Base-by-base conservation (phyloP, 2,329 filamentous ascomycete species). In the Salinomyces thailandicus region DNA sequence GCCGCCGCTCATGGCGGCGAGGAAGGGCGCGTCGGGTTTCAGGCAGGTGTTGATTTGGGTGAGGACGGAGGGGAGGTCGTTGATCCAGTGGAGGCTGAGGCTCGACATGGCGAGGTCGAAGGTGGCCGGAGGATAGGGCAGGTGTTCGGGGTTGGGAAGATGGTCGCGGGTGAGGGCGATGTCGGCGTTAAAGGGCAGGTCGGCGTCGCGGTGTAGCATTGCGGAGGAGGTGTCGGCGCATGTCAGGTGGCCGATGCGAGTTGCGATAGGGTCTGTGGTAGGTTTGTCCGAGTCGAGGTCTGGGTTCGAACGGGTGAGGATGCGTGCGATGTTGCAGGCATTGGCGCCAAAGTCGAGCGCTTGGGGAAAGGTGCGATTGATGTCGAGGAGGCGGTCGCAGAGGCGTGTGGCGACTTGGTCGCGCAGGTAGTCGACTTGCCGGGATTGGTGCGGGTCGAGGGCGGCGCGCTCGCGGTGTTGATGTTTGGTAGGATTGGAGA, bases 291-390 rank as follows among this genome's bases (percentile, higher is more conserved):
- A 71, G 53, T 83, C 78, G 1, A 77, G 75, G 54, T 85, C 77
- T 39, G 77, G 70, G 45, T 77, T 68, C 33, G 68, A 49, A 14
- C 43, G 41, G 1, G 80, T 81, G 31, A 96, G 72, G 38, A 84
- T 82, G 44, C 81, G 78, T 14, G 87, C 87, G 43, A 98, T 78
- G 61, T 95, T 93, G 71, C 89, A 95, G 43, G 89, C 85, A 59
- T 96, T 94, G 44, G 91, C 89, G 44, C 91, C 91, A 19, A 95
- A 77, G 60, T 98, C 91, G 42, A 98, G 81, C 16, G 86, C 85
- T 47, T 76, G 72, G 30, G 81, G 75, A 52, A 93, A 95, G 38
- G 77, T 71, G 19, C 91, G 82, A 52, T 93, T 94, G 66, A 98
- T 93, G 57, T 96, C 87, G 48, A 96, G 69, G 33, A 98, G 68